phyloP scores from a whole-genome alignment of 345 rosid genomes.

The Microcos paniculata region DNA sequence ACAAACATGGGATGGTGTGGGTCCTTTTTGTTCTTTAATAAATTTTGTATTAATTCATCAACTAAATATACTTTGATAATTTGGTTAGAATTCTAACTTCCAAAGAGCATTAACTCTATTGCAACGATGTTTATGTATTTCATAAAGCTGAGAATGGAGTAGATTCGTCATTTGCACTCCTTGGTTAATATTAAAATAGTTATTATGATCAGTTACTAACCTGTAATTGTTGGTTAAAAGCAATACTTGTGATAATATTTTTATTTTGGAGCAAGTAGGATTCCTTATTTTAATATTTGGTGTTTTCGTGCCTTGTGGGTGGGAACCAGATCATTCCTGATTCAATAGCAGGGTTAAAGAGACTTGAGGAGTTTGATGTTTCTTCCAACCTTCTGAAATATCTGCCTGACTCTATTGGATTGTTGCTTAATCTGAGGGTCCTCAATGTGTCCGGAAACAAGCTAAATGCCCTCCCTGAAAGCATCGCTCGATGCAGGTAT shows the following conservation, averaged over 20 bases:
- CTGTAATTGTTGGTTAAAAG: not conserved
- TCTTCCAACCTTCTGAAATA: constrained; percentile 59
- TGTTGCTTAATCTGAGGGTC: constrained; percentile 56
- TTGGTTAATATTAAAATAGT: not conserved
- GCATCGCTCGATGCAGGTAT: constrained; percentile 71
- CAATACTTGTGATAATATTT: not conserved
- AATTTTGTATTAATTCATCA: not conserved
- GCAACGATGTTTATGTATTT: not conserved
- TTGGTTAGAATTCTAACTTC: not conserved
- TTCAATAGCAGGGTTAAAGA: constrained; percentile 64
- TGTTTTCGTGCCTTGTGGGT: not conserved
- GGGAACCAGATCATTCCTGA: constrained; percentile 79
- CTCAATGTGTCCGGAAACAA: constrained; percentile 75
- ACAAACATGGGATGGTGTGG: not conserved
- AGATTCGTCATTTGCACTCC: not conserved
- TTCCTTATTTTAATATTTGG: not conserved
- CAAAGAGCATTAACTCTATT: not conserved
- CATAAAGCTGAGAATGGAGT: not conserved
- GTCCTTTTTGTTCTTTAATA: not conserved
- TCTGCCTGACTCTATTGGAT: constrained; percentile 84
- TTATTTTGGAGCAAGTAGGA: not conserved
- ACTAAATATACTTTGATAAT: not conserved
- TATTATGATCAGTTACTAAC: not conserved
- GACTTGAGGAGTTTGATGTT: constrained; percentile 69
- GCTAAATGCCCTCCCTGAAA: constrained; percentile 74